These are phyloP conservation scores for Apiospora sp. DNA, from an alignment of 2,329 filamentous ascomycete species.

Conservation along the genomic window DNA sequence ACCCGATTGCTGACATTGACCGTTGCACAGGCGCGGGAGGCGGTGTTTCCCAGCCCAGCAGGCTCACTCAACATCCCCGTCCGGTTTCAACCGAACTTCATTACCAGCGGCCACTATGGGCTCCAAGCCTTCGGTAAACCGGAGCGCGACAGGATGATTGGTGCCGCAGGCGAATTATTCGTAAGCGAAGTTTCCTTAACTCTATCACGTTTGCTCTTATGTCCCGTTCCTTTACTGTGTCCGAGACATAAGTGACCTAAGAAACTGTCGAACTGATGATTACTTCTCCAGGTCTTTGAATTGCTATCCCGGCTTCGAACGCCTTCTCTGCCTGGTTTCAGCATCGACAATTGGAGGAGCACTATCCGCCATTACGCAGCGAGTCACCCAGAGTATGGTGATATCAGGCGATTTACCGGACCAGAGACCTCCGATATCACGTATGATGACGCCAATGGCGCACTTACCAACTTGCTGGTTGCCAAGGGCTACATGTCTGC, in stretches of 20 bases:
- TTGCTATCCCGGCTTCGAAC: slow-evolving; percentile 42
- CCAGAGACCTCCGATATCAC: slow-evolving; percentile 56
- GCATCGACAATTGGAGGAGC: slow-evolving; percentile 54
- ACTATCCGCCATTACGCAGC: slow-evolving; percentile 51
- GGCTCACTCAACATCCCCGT: slow-evolving; percentile 1
- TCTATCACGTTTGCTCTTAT: background rate
- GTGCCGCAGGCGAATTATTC: slow-evolving; percentile 40
- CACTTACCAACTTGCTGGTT: slow-evolving; percentile 46
- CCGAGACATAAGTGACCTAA: background rate
- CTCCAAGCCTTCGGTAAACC: slow-evolving; percentile 27
- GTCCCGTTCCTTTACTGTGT: background rate
- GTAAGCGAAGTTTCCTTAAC: slow-evolving; percentile 29
- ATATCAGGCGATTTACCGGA: slow-evolving; percentile 50
- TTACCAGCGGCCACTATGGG: background rate
- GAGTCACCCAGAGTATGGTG: slow-evolving; percentile 48
- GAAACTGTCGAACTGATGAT: background rate
- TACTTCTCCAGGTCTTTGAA: slow-evolving; percentile 49
- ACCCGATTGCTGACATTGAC: background rate
- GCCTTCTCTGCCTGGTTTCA: slow-evolving; percentile 45
- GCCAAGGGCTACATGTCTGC: slow-evolving; percentile 47
- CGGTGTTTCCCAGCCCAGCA: background rate
- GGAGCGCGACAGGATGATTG: slow-evolving; percentile 38
- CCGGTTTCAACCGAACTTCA: background rate
- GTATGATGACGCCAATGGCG: slow-evolving; percentile 49
- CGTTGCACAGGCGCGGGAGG: background rate